Evolutionary conservation across 2,329 filamentous ascomycete species (phyloP), one percentile per base, ranked within the genome.

Genomic region (Aschersonia sp.): DNA sequence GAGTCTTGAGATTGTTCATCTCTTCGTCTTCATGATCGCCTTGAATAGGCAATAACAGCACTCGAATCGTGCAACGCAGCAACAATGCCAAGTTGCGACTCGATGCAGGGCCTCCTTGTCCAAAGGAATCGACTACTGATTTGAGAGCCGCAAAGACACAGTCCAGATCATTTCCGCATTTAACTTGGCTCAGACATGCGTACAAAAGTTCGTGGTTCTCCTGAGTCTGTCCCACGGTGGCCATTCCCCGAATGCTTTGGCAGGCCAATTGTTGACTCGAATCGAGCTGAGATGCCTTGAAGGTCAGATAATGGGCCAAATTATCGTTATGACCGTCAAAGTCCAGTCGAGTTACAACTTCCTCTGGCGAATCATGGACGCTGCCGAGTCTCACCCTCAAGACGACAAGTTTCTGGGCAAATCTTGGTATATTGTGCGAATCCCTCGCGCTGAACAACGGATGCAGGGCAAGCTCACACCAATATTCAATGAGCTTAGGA

Each of bases 151-250:
- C 52, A 30, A 67, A 49, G 0, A 81, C 76, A 52, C 82, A 78
- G 0, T 67, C 52, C 46, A 74, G 79, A 51, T 87, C 76, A 0
- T 79, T 78, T 1, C 68, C 67, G 52, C 78, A 70, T 45, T 88
- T 80, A 3, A 87, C 83, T 60, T 94, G 87, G 31, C 87, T 67
- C 29, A 87, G 77, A 55, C 88, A 95, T 1, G 87, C 85, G 53
- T 89, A 87, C 1, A 96, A 68, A 42, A 87, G 76, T 11, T 79
- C 78, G 22, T 70, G 68, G 2, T 52, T 55, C 32, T 56, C 43
- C 49, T 35, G 81, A 74, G 29, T 73, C 70, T 1, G 67, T 60
- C 0, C 71, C 68, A 6, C 68, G 60, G n/a, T 69, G 69, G 48
- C 71, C 73, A 30, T 66, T 2, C 65, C 60, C 30, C 78, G 67